Base-by-base conservation (phyloP, 352 stramenopile genomes). In the Pythium apleroticum region DNA sequence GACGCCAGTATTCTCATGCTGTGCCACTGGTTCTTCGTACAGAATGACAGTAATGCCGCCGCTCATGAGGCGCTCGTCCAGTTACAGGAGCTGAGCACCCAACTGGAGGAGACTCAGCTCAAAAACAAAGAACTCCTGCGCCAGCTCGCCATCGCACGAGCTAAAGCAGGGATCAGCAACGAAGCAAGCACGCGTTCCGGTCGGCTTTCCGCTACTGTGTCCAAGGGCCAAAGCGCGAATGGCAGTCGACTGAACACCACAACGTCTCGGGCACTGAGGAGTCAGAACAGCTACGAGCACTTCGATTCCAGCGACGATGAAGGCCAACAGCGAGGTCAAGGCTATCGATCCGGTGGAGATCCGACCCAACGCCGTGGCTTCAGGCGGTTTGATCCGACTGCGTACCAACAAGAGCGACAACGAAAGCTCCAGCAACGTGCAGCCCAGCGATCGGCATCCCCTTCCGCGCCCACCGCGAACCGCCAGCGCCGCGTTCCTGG, bases 51-150 rank as follows among this genome's bases (percentile, higher is more conserved):
- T 64, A 80, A 74, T 15, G 69, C 60, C 15, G 65, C 80, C 4
- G 69, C 88, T 1, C 67, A 88, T 30, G 81, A 90, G 46, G 84
- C 79, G 20, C 68, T 90, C 1, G 63, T 69, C 6, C 77, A 88
- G 64, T 72, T 92, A 57, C 56, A 88, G 52, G 70, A 78, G 27
- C 80, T 86, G 68, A 88, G 88, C 59, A 66, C 65, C 1, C 72
- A 88, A 49, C 48, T 91, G 12, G 75, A 91, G 37, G 80, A 90
- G 43, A 73, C 70, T 3, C 80, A 94, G 39, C 69, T 89, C 8
- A 90, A 91, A 52, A 94, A 94, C 58, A 80, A 82, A 25, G 83
- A 94, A 30, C 63, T 94, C 3, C 63, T 91, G 35, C 80, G 83
- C 0, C 83, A 94, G 55, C 72, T 94, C 14, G 85, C 85, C 4